Conservation (phyloP, 257 asterid genomes). For the Lantana camara region DNA sequence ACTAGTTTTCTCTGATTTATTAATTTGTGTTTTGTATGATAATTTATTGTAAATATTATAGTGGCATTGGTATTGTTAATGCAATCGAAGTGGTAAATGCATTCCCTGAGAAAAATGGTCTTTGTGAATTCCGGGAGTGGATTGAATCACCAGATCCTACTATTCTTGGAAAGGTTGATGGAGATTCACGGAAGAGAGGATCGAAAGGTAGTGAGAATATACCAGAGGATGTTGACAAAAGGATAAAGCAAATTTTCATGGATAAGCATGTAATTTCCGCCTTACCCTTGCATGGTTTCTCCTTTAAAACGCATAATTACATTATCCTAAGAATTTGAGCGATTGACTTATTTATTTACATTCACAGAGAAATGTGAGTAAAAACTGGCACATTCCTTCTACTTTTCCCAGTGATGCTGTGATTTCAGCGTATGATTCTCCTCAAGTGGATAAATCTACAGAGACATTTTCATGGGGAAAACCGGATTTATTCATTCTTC, state of each 20-base stretch:
- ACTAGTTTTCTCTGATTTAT: neutral
- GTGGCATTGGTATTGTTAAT: conserved; percentile 96
- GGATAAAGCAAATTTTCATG: conserved; percentile 71
- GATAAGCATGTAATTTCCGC: conserved; percentile 69
- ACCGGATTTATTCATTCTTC: conserved; percentile 86
- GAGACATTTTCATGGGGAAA: conserved; percentile 91
- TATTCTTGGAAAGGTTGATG: conserved; percentile 68
- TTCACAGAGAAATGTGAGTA: conserved; percentile 92
- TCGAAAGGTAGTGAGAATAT: conserved; percentile 41
- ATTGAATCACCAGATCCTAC: conserved; percentile 94
- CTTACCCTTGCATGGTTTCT: conserved; percentile 20
- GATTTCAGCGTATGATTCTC: conserved; percentile 78
- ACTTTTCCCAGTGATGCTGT: conserved; percentile 92
- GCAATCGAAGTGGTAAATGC: conserved; percentile 96
- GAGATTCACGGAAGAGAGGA: conserved; percentile 43
- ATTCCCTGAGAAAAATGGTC: conserved; percentile 86
- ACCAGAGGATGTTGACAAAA: conserved; percentile 40
- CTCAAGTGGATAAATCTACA: conserved; percentile 91
- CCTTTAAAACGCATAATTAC: neutral
- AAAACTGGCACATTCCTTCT: conserved; percentile 91
- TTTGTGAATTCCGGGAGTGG: conserved; percentile 86
- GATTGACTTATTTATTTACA: conserved; percentile 4
- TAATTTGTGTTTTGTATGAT: conserved; percentile 9
- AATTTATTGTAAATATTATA: conserved; percentile 34
- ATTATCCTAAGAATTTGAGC: conserved; percentile 20